Conservation (phyloP, 2,329 filamentous ascomycete species). For the Graphilbum ipis-grandicollis region DNA sequence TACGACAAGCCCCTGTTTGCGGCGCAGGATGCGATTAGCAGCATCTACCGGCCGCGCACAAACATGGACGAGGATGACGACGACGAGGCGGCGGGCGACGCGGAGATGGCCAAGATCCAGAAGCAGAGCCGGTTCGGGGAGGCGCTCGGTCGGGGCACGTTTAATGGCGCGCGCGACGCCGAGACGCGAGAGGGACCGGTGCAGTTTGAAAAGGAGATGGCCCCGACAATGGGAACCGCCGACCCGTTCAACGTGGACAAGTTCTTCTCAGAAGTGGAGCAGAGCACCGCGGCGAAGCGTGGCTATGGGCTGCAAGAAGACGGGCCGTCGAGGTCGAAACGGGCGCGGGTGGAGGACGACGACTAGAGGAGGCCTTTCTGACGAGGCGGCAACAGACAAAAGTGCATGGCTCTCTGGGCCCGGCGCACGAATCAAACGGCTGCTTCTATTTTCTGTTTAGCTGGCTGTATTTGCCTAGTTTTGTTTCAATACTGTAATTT, state of each 20-base stretch:
- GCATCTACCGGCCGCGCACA: slow-evolving; percentile 71
- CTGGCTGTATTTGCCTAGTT: too few relatives aligned
- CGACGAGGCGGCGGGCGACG: slow-evolving; percentile 60
- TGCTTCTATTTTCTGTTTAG: too few relatives aligned
- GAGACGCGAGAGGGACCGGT: slow-evolving; percentile 85
- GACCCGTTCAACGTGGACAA: slow-evolving; percentile 93
- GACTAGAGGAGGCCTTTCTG: too few relatives aligned
- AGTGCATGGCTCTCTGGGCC: too few relatives aligned
- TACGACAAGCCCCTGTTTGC: slow-evolving; percentile 97
- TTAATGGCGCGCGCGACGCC: slow-evolving; percentile 69
- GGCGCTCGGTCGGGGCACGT: slow-evolving; percentile 74
- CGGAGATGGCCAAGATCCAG: slow-evolving; percentile 74
- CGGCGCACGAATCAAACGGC: too few relatives aligned
- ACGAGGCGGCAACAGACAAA: too few relatives aligned
- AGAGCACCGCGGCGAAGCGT: slow-evolving; percentile 44
- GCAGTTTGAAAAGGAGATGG: slow-evolving; percentile 75
- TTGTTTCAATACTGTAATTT: too few relatives aligned
- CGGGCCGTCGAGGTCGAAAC: slow-evolving; percentile 42
- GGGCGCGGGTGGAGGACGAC: slow-evolving; percentile 58
- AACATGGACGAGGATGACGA: slow-evolving; percentile 64
- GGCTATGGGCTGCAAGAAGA: slow-evolving; percentile 60
- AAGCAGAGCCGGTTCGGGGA: slow-evolving; percentile 72
- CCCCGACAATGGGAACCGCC: slow-evolving; percentile 6
- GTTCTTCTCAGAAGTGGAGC: slow-evolving; percentile 69
- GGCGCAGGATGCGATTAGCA: slow-evolving; percentile 84